Conservation (phyloP, 768 basidiomycete species). For the Rhodocollybia butyracea region DNA sequence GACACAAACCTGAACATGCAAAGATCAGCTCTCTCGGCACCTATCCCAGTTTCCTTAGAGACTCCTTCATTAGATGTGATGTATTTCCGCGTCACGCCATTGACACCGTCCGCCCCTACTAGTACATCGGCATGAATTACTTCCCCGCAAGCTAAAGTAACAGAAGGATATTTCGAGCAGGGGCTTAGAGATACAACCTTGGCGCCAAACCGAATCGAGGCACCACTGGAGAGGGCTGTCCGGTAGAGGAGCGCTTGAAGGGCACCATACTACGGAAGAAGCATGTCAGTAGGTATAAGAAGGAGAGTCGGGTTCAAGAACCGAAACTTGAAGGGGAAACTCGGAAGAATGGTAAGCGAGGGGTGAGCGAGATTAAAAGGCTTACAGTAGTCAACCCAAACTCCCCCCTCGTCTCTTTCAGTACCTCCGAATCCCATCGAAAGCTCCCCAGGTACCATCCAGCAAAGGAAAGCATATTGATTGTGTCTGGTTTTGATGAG, state of each 20-base stretch:
- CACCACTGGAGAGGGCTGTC: constrained; percentile 42
- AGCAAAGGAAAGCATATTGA: constrained; percentile 24
- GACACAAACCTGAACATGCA: constrained; percentile 41
- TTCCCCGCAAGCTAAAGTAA: constrained; percentile 37
- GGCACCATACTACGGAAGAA: constrained; percentile 42
- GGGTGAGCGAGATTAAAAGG: constrained; percentile 26
- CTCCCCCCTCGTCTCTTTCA: constrained; percentile 40
- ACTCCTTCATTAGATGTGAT: constrained; percentile 21
- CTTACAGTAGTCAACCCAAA: constrained; percentile 35
- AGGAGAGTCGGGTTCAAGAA: too few species aligned
- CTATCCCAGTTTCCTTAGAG: constrained; percentile 12
- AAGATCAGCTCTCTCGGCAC: constrained; percentile 14
- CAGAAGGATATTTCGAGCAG: constrained; percentile 19
- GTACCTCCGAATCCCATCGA: constrained; percentile 49
- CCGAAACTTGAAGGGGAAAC: not conserved
- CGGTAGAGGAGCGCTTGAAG: constrained; percentile 47
- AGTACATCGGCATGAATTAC: constrained; percentile 46
- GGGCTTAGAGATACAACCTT: constrained; percentile 26
- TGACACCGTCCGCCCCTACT: constrained; percentile 53
- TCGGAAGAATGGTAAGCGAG: not conserved
- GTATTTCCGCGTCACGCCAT: constrained; percentile 30
- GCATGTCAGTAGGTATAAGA: not conserved
- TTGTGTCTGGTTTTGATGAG: constrained; percentile 19
- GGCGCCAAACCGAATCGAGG: constrained; percentile 32
- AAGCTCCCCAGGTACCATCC: constrained; percentile 49